phyloP scores from a whole-genome alignment of 169 alveolate genomes.

The Plasmodium coatneyi region DNA sequence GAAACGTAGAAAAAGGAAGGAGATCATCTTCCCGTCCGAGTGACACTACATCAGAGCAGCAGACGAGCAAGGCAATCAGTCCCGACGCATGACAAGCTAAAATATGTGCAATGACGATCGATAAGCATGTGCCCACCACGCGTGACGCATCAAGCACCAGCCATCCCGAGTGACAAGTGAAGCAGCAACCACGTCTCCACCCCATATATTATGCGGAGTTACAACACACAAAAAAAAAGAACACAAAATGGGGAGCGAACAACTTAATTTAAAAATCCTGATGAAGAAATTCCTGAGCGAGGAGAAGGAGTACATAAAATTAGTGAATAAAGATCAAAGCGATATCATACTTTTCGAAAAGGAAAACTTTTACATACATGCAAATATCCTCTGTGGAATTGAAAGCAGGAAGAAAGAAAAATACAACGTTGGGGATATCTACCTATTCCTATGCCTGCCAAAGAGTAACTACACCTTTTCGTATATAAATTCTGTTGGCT shows the following conservation, averaged over 20 bases:
- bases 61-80: neutral
- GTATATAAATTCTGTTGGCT: slow-evolving; percentile 80
- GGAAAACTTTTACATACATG: slow-evolving; percentile 57
- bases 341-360: slow-evolving; percentile 70
- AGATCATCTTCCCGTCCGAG: neutral
- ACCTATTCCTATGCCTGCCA: slow-evolving; percentile 57
- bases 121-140: neutral
- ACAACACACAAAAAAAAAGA: neutral
- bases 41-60: neutral
- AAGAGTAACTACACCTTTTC: slow-evolving; percentile 82
- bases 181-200: neutral
- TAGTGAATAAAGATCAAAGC: slow-evolving; percentile 21
- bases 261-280: slow-evolving; percentile 26
- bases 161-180: neutral
- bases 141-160: neutral
- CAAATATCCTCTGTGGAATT: slow-evolving; percentile 62
- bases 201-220: neutral
- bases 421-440: slow-evolving; percentile 57
- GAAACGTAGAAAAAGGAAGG: neutral
- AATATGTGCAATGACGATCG: neutral
- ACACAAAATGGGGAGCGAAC: slow-evolving; percentile 15
- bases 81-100: neutral
- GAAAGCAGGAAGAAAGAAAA: slow-evolving; percentile 73
- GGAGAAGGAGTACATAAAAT: slow-evolving; percentile 59
- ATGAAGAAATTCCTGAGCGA: slow-evolving; percentile 49